Percentiles rank a stretch among this genome's conserved stretches.
Evolutionary conservation across 352 stramenopile species (phyloP).

Genomic region (Phytopythium litorale): DNA sequence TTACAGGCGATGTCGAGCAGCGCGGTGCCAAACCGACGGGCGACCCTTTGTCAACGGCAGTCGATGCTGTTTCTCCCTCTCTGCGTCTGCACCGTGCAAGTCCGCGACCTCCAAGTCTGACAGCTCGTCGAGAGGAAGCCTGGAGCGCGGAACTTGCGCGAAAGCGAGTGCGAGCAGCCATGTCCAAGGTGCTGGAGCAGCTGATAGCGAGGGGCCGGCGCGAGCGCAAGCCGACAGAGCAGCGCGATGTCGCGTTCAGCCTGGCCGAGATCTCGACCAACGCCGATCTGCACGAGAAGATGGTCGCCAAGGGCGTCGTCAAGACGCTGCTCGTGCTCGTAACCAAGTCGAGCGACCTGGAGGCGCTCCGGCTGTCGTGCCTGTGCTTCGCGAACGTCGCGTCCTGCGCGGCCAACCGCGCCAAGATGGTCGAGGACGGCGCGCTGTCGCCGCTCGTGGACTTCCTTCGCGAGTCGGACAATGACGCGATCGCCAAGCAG

Average conservation of each 20-base stretch:
- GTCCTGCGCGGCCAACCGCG: constrained; percentile 77
- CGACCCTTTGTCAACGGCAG: not conserved
- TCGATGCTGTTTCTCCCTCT: not conserved
- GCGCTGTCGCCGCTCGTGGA: constrained; percentile 84
- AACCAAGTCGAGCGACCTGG: constrained; percentile 86
- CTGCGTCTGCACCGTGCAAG: not conserved
- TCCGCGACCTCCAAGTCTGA: not conserved
- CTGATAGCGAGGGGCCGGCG: constrained; percentile 95
- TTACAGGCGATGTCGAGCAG: not conserved
- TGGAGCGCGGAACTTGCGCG: not conserved
- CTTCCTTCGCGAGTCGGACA: constrained; percentile 88
- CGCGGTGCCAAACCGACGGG: not conserved
- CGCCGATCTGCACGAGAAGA: constrained; percentile 89
- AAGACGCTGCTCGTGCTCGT: constrained; percentile 91
- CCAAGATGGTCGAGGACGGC: constrained; percentile 94
- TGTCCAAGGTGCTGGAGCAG: constrained; percentile 95
- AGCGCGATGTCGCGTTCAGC: constrained; percentile 95
- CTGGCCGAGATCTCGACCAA: constrained; percentile 96
- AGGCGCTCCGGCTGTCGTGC: constrained; percentile 92
- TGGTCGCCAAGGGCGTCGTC: constrained; percentile 94
- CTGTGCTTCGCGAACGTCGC: constrained; percentile 95
- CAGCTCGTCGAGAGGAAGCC: not conserved
- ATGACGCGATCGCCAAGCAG: constrained; percentile 84
- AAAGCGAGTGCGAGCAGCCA: constrained; percentile 5
- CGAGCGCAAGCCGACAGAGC: constrained; percentile 92